Evolutionary conservation across 148 eudicot species (phyloP).

Genomic region (Dianthus caryophyllus): DNA sequence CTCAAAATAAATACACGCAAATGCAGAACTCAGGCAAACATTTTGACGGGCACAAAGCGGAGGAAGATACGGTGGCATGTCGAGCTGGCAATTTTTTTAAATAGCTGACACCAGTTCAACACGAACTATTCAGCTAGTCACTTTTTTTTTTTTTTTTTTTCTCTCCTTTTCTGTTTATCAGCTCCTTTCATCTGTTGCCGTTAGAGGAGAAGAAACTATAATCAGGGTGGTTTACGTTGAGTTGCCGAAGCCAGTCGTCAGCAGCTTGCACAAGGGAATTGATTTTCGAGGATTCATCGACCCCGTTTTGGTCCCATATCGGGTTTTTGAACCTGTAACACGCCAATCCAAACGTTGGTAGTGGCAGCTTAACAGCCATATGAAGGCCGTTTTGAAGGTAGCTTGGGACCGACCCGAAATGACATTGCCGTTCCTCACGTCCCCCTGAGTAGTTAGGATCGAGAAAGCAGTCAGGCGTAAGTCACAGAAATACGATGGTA

Average conservation of each 20-base stretch:
- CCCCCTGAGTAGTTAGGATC: slow-evolving; percentile 42
- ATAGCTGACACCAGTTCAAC: slow-evolving; percentile 26
- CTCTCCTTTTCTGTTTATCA: slow-evolving; percentile 5
- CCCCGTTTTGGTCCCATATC: slow-evolving; percentile 58
- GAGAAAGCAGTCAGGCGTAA: slow-evolving; percentile 15
- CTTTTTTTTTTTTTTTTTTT: too few species aligned
- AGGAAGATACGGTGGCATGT: slow-evolving; percentile 11
- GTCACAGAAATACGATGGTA: neutral
- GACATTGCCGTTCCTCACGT: slow-evolving; percentile 37
- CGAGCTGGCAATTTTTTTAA: slow-evolving; percentile 21
- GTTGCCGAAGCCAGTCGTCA: slow-evolving; percentile 64
- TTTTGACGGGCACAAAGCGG: slow-evolving; percentile 13
- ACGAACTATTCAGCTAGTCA: slow-evolving; percentile 13
- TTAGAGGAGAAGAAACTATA: slow-evolving; percentile 55
- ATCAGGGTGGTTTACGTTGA: slow-evolving; percentile 80
- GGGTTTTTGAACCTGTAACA: slow-evolving; percentile 68
- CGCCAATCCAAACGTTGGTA: slow-evolving; percentile 81
- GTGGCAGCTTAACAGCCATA: slow-evolving; percentile 42
- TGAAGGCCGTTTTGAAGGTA: slow-evolving; percentile 34
- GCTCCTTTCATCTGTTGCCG: slow-evolving; percentile 32
- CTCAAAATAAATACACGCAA: slow-evolving; percentile 21
- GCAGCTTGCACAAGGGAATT: slow-evolving; percentile 55
- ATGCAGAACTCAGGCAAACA: slow-evolving; percentile 19
- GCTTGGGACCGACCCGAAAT: slow-evolving; percentile 33
- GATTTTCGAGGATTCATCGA: slow-evolving; percentile 38